These are phyloP conservation scores for Claviceps humidiphila DNA, from an alignment of 2,329 filamentous ascomycete genomes.

Conservation along the genomic window DNA sequence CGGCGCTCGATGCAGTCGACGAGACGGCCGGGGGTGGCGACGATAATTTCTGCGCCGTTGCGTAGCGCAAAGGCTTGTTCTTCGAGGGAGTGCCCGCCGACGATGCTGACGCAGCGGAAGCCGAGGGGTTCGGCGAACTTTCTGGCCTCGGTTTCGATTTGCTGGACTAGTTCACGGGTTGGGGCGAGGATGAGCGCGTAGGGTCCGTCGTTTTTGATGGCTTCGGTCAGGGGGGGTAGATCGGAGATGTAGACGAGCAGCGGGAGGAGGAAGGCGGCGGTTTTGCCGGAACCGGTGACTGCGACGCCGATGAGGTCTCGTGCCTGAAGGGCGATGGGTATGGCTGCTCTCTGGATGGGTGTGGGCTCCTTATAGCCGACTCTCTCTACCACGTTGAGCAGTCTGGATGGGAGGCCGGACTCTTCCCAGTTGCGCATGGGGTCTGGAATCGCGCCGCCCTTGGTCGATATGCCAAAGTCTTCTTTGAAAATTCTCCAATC, in stretches of 20 bases:
- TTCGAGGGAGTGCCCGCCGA: slow-evolving; percentile 92
- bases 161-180: slow-evolving; percentile 92
- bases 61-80: slow-evolving; percentile 84
- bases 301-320: slow-evolving; percentile 97
- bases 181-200: slow-evolving; percentile 96
- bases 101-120: slow-evolving; percentile 90
- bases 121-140: slow-evolving; percentile 86
- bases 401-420: slow-evolving; percentile 60
- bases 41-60: slow-evolving; percentile 92
- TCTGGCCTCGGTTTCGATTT: slow-evolving; percentile 86
- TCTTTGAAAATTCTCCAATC: slow-evolving; percentile 99
- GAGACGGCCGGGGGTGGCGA: slow-evolving; percentile 93
- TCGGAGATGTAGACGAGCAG: slow-evolving; percentile 90
- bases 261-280: slow-evolving; percentile 84
- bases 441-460: slow-evolving; percentile 82
- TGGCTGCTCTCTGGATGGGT: slow-evolving; percentile 84
- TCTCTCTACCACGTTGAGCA: slow-evolving; percentile 69
- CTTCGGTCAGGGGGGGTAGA: slow-evolving; percentile 69
- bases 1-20: slow-evolving; percentile 94
- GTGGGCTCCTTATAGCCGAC: slow-evolving; percentile 90
- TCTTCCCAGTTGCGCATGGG: slow-evolving; percentile 94
- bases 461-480: slow-evolving; percentile 92
- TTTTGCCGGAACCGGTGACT: slow-evolving; percentile 97
- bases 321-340: slow-evolving; percentile 84
- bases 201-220: slow-evolving; percentile 84